Percentiles rank a stretch among this genome's conserved stretches.
Evolutionary conservation across 306 rosid species (phyloP).

Genomic region (Corylus avellana): DNA sequence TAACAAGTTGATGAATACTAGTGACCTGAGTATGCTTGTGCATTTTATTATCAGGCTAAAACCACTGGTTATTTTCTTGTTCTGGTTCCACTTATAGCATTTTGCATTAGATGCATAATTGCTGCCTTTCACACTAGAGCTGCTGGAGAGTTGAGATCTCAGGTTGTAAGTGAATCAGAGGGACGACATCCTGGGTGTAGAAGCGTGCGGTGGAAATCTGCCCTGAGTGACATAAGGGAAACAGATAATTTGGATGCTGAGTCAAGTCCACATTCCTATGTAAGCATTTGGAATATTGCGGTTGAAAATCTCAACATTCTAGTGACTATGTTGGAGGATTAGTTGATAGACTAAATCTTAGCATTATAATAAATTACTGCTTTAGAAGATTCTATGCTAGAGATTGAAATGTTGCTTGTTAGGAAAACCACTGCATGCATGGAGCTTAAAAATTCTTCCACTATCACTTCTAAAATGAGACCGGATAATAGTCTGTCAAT

Average conservation of each 20-base stretch:
- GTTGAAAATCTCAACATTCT: background rate
- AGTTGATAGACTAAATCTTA: too few relatives aligned
- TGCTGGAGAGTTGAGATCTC: constrained; percentile 6
- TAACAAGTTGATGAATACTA: background rate
- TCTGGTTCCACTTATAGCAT: constrained; percentile 35
- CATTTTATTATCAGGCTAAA: constrained; percentile 32
- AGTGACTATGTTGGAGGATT: background rate
- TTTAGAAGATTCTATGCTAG: background rate
- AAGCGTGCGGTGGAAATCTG: constrained; percentile 40
- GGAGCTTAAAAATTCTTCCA: background rate
- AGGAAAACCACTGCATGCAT: background rate
- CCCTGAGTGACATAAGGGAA: constrained; percentile 35
- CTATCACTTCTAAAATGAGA: background rate
- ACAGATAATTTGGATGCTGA: constrained; percentile 21
- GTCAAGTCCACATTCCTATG: constrained; percentile 19
- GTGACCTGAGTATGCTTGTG: constrained; percentile 6
- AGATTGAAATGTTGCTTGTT: background rate
- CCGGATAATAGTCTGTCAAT: too few relatives aligned
- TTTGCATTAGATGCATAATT: constrained; percentile 37
- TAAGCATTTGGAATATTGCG: background rate
- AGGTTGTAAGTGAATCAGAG: constrained; percentile 16
- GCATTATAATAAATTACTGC: too few relatives aligned
- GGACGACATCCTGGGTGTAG: constrained; percentile 8
- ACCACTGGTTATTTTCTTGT: constrained; percentile 31
- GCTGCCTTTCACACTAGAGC: constrained; percentile 32